A percentile compares a stretch with the other conserved stretches of the same genome.
phyloP scores from a whole-genome alignment of 495 filamentous ascomycete species.

The Aspergillus cavernicola region DNA sequence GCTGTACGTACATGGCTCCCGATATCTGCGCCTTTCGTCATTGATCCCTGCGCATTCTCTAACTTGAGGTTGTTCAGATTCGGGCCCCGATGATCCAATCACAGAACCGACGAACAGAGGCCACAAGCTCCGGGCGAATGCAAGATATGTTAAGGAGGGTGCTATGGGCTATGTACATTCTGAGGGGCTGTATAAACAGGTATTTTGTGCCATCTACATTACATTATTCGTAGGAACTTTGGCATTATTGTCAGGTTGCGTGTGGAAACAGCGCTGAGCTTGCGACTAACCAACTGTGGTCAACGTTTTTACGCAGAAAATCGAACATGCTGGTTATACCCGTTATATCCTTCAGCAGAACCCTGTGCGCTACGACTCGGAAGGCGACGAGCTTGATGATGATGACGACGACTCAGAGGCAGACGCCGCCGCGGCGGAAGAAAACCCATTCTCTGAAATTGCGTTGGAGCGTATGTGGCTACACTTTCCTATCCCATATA shows the following conservation, averaged over 20 bases:
- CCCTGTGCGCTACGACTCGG: slow-evolving; percentile 69
- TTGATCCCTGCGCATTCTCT: slow-evolving; percentile 5
- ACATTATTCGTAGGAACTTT: background rate
- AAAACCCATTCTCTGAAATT: slow-evolving; percentile 79
- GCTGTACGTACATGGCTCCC: slow-evolving; percentile 40
- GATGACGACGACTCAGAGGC: slow-evolving; percentile 77
- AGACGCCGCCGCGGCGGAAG: slow-evolving; percentile 65
- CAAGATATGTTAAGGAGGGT: slow-evolving; percentile 74
- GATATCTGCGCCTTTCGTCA: background rate
- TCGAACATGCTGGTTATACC: slow-evolving; percentile 80
- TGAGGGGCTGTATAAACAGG: slow-evolving; percentile 81
- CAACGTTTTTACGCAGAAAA: slow-evolving; percentile 48
- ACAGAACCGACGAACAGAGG: slow-evolving; percentile 80
- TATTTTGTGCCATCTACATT: slow-evolving; percentile 28
- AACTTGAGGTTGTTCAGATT: slow-evolving; percentile 49
- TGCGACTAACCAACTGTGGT: slow-evolving; percentile 1
- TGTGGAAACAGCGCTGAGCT: background rate
- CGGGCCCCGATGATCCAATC: slow-evolving; percentile 82
- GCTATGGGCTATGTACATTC: slow-evolving; percentile 65
- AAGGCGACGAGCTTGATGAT: slow-evolving; percentile 74
- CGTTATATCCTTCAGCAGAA: slow-evolving; percentile 81
- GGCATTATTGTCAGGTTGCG: background rate
- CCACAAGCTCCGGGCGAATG: slow-evolving; percentile 83
- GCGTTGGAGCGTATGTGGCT: slow-evolving; percentile 70
- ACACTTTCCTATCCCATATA: background rate